Conservation (phyloP, 1,284 basidiomycete genomes). For the Sanghuangporus weigelae region DNA sequence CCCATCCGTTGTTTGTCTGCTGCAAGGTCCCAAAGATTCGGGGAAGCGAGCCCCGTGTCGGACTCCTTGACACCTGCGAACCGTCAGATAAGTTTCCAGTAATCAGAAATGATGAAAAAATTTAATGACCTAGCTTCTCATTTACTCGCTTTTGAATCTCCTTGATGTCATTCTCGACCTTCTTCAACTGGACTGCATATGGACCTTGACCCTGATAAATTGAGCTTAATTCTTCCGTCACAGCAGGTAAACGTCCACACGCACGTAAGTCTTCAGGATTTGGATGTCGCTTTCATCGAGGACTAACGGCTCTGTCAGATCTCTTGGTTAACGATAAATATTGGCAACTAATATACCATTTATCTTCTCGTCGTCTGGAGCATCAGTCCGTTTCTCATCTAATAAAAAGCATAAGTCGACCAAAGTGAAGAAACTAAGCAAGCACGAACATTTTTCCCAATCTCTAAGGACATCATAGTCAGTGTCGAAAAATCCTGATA, state of each 20-base stretch:
- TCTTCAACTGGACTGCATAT: conserved; percentile 86
- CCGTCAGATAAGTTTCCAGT: not conserved
- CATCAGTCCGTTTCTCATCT: conserved; percentile 81
- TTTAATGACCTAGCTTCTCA: conserved; percentile 79
- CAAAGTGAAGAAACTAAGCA: conserved; percentile 3
- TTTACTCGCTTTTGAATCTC: conserved; percentile 97
- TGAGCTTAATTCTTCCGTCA: conserved; percentile 17
- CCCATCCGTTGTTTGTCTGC: conserved; percentile 88
- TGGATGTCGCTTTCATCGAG: conserved; percentile 99
- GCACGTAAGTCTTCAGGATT: conserved; percentile 95
- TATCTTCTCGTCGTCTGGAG: conserved; percentile 90
- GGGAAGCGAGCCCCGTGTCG: conserved; percentile 94
- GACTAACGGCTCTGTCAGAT: conserved; percentile 39
- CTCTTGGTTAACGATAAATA: not conserved
- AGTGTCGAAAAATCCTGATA: conserved; percentile 26
- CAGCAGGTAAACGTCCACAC: conserved; percentile 20
- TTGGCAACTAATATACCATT: conserved; percentile 51
- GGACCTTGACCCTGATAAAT: conserved; percentile 88
- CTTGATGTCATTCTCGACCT: conserved; percentile 90
- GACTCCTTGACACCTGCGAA: conserved; percentile 88
- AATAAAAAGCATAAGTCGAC: conserved; percentile 19
- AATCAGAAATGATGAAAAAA: not conserved
- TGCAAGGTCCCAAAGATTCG: conserved; percentile 93
- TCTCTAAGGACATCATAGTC: conserved; percentile 47
- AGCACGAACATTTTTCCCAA: conserved; percentile 89